Base-by-base conservation (phyloP, 2,329 filamentous ascomycete genomes). In the Diaporthe sp. region DNA sequence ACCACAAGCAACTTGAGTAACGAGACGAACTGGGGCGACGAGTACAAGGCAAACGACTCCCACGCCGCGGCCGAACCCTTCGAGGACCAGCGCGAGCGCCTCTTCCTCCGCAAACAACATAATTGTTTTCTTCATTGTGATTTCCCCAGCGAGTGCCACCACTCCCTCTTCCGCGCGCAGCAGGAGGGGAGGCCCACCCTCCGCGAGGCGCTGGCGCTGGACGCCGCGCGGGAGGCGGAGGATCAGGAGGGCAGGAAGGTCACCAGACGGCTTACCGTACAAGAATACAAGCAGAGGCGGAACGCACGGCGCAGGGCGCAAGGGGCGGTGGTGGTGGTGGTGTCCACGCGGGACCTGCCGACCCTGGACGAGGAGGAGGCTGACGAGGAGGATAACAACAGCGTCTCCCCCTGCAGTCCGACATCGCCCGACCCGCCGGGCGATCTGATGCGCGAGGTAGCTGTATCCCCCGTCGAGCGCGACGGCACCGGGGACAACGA, bases 51-150 rank as follows among this genome's bases (percentile, higher is more conserved):
- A n/a, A n/a, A n/a, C n/a, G n/a, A n/a, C n/a, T n/a, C n/a, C n/a
- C n/a, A n/a, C n/a, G n/a, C n/a, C n/a, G n/a, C n/a, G n/a, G n/a
- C n/a, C n/a, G n/a, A 7, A 25, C 13, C 5, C 39, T 53, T 32
- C 15, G 42, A 4, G 44, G 75, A 63, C 9, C 15, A 17, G 53
- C 71, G 44, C 77, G 75, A 77, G 76, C 63, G 27, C 15, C n/a
- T 79, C 25, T 80, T 77, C 42, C 51, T 79, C 50, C 37, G 66
- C 19, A 44, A 72, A 17, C 22, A 44, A n/a, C 76, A 80, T 53
- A 63, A 77, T 73, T 82, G 80, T 75, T 77, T 68, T 73, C 12
- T 77, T 5, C 77, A 81, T 76, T 82, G 80, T 68, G 79, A 81
- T 56, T 81, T 70, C 32, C 80, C 80, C 12, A 74, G 73, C 30